Evolutionary conservation across 2,329 filamentous ascomycete genomes (phyloP), one percentile per base, ranked within the genome.

Genomic region (Penicillium sp.): DNA sequence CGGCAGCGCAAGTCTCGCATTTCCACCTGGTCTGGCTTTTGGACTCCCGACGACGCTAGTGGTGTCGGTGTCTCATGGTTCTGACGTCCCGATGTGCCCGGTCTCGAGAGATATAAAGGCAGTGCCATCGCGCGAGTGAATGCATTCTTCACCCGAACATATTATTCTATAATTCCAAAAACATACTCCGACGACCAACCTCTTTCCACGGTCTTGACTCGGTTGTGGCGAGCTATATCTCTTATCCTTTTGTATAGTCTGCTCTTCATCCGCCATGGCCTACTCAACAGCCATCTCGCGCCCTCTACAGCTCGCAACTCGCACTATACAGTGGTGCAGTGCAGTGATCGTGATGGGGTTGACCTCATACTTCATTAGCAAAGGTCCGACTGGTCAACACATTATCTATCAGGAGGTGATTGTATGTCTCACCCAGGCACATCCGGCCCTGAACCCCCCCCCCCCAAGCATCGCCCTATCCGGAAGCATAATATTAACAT

Each of bases 221-320:
- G 12, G 39, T 24, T 42, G 39, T n/a, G 21, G 39, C 13, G 39
- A 42, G 24, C 39, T 26, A 26, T 42, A 42, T 26, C 8, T n/a
- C 5, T 10, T 21, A 5, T 29, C 13, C 3, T 26, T 15, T 26
- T 26, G 13, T 42, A 42, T 42, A 42, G 39, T 41, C 18, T 41
- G 10, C 38, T 9, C 39, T 13, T 23, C 39, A 9, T 43, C 48
- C 48, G 41, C 21, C 52, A 66, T 59, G 51, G 49, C 54, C 47
- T 53, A 68, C 26, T 62, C 66, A 23, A 66, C 58, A 29, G 31
- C 61, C 13, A 39, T 70, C 13, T 48, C 63, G 21, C 64, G 69
- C 12, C 69, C 70, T 5, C 21, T 72, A 18, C 66, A 70, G 59
- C 64, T 74, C 48, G 38, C 47, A 42, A 56, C 45, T 28, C 58